Conservation (phyloP, 768 basidiomycete species). For the Amanita phalloides region DNA sequence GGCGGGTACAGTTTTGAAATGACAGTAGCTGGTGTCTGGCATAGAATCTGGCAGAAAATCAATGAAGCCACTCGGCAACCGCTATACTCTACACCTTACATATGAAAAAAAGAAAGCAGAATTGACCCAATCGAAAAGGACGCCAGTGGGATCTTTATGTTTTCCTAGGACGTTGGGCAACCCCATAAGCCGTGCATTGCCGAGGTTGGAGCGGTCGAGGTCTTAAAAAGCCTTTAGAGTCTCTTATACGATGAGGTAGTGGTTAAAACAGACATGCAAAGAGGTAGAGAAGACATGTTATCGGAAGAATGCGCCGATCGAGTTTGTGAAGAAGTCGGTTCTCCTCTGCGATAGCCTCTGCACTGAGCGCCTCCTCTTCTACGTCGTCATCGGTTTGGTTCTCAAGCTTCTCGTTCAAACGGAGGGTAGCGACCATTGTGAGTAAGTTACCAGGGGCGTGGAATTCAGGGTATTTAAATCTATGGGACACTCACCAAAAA, state of each 20-base stretch:
- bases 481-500: slow-evolving; percentile 18
- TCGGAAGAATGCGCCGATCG: slow-evolving; percentile 57
- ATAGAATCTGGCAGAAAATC: slow-evolving; percentile 40
- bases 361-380: slow-evolving; percentile 4
- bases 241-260: neutral
- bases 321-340: slow-evolving; percentile 49
- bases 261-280: slow-evolving; percentile 51
- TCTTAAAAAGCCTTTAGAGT: slow-evolving; percentile 20
- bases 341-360: slow-evolving; percentile 27
- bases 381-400: slow-evolving; percentile 8
- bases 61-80: neutral
- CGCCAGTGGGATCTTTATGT: slow-evolving; percentile 52
- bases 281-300: slow-evolving; percentile 63
- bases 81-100: slow-evolving; percentile 24
- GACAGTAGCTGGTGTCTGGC: slow-evolving; percentile 56
- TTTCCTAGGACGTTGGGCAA: slow-evolving; percentile 49
- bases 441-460: neutral
- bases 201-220: slow-evolving; percentile 70
- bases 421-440: neutral
- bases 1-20: slow-evolving; percentile 61
- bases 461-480: neutral
- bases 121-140: slow-evolving; percentile 70
- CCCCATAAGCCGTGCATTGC: slow-evolving; percentile 71
- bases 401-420: slow-evolving; percentile 21
- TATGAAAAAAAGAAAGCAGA: slow-evolving; percentile 76